These are phyloP conservation scores for Trichoderma cornu-damae DNA, from an alignment of 2,329 filamentous ascomycete genomes.

Conservation along the genomic window DNA sequence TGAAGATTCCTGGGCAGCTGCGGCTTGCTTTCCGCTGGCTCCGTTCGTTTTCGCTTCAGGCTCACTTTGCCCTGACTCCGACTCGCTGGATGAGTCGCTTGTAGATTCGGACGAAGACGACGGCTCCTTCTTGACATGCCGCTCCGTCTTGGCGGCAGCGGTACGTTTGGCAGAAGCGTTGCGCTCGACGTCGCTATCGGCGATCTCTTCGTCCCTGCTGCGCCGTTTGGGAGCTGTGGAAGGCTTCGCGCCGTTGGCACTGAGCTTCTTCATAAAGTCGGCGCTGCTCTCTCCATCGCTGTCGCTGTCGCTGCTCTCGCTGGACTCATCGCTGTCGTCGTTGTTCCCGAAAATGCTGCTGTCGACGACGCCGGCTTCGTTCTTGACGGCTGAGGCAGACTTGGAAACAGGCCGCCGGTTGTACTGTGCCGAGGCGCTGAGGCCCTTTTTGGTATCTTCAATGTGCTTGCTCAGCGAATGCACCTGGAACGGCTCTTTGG, in stretches of 20 bases:
- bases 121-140: slow-evolving; percentile 8
- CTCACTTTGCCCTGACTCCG: slow-evolving; percentile 19
- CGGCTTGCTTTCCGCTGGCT: slow-evolving; percentile 22
- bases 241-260: slow-evolving; percentile 19
- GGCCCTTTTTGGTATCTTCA: slow-evolving; percentile 35
- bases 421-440: slow-evolving; percentile 32
- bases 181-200: slow-evolving; percentile 40
- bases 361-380: slow-evolving; percentile 24
- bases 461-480: slow-evolving; percentile 38
- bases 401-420: slow-evolving; percentile 28
- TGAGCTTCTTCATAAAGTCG: slow-evolving; percentile 34
- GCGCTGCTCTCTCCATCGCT: slow-evolving; percentile 28
- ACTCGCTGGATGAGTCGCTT: slow-evolving; percentile 17
- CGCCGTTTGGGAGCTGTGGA: slow-evolving; percentile 25
- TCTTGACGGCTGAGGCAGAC: slow-evolving; percentile 29
- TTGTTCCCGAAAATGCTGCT: slow-evolving; percentile 31
- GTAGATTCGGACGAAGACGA: slow-evolving; percentile 18
- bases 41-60: slow-evolving; percentile 28
- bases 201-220: slow-evolving; percentile 37
- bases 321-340: slow-evolving; percentile 30
- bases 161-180: slow-evolving; percentile 27
- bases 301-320: slow-evolving; percentile 33
- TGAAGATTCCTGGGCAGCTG: slow-evolving; percentile 13
- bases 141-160: slow-evolving; percentile 17
- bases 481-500: slow-evolving; percentile 34